Conservation (phyloP, 2,329 filamentous ascomycete genomes). For the Daldinia sp. region DNA sequence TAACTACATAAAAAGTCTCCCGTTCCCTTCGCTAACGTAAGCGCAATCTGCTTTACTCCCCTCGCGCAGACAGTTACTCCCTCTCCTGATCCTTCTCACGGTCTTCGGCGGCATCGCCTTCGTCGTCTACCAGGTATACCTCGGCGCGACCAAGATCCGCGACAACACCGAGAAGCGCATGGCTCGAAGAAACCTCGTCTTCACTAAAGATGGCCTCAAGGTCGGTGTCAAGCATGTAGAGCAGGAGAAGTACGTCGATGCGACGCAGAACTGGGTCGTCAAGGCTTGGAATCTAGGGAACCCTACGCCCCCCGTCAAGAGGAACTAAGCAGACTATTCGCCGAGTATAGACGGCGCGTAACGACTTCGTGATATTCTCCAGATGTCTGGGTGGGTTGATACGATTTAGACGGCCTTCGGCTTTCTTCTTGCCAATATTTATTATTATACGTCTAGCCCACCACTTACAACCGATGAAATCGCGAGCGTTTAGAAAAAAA, state of each 20-base stretch:
- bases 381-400: background rate
- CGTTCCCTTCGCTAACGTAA: constrained; percentile 30
- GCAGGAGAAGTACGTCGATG: constrained; percentile 78
- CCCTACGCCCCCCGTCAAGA: constrained; percentile 51
- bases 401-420: constrained; percentile 10
- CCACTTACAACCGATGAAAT: constrained; percentile 17
- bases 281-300: constrained; percentile 72
- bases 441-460: constrained; percentile 17
- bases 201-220: constrained; percentile 79
- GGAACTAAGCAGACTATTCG: constrained; percentile 41
- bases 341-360: constrained; percentile 12
- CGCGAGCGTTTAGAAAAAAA: background rate
- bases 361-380: constrained; percentile 5
- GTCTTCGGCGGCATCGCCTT: constrained; percentile 70
- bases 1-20: background rate
- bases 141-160: constrained; percentile 74
- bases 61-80: constrained; percentile 68
- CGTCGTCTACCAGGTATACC: constrained; percentile 79
- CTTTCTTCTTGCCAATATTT: constrained; percentile 6
- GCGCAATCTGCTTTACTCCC: constrained; percentile 29
- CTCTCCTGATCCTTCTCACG: constrained; percentile 73
- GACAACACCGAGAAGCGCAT: constrained; percentile 75
- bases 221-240: constrained; percentile 77
- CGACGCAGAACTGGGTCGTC: constrained; percentile 76
- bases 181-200: constrained; percentile 79